phyloP scores from a whole-genome alignment of 2,329 filamentous ascomycete genomes.

The Aspergillus alliaceus region DNA sequence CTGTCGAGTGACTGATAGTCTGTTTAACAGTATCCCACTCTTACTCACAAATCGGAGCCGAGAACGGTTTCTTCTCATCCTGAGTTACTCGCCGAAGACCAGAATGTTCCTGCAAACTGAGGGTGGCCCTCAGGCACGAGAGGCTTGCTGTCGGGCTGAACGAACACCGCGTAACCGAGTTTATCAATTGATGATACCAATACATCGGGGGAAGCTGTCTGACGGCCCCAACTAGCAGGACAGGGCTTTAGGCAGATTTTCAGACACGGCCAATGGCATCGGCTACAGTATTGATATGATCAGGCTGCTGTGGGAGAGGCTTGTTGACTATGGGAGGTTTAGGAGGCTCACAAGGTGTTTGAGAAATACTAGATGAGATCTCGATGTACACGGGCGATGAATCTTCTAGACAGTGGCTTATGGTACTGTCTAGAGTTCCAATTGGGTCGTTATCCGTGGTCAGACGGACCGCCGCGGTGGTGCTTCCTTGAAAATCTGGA shows the following conservation, averaged over 20 bases:
- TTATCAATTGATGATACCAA: constrained; percentile 1
- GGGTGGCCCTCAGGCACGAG: constrained; percentile 4
- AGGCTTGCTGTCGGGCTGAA: constrained; percentile 7
- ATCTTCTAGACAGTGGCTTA: not conserved
- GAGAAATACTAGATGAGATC: constrained; percentile 5
- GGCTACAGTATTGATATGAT: not conserved
- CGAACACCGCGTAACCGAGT: constrained; percentile 3
- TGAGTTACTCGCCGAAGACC: not conserved
- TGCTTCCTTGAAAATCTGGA: constrained; percentile 10
- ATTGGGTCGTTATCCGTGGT: not conserved
- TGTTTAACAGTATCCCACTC: constrained; percentile 1
- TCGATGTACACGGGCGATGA: constrained; percentile 12
- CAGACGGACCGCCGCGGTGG: not conserved
- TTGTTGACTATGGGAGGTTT: not conserved
- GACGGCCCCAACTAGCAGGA: constrained; percentile 1
- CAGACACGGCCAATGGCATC: not conserved
- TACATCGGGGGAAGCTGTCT: not conserved
- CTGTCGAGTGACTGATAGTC: constrained; percentile 2
- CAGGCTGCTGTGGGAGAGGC: not conserved
- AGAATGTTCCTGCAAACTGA: constrained; percentile 6
- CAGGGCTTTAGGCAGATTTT: not conserved
- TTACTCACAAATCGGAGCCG: constrained; percentile 6
- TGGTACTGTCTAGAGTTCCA: not conserved
- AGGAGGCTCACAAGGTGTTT: not conserved
- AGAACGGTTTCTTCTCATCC: not conserved